These are phyloP conservation scores for Penicillium sp. DNA, from an alignment of 2,329 filamentous ascomycete genomes.

Conservation along the genomic window DNA sequence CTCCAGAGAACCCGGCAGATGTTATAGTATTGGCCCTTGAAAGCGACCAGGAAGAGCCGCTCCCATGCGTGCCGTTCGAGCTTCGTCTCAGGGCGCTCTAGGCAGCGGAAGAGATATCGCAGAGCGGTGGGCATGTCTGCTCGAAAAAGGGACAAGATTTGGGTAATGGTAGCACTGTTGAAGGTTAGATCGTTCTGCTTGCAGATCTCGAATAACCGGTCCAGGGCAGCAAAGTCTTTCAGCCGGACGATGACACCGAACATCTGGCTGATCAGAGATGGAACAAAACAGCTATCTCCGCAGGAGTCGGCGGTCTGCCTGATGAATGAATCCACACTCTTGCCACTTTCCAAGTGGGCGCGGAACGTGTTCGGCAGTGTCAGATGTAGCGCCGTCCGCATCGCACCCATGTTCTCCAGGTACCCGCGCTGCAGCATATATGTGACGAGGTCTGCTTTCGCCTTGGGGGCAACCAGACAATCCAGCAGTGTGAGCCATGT, in stretches of 20 bases:
- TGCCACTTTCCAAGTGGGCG: constrained; percentile 28
- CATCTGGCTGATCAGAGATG: constrained; percentile 32
- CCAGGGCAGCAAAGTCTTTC: constrained; percentile 21
- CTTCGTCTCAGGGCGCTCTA: too few relatives aligned
- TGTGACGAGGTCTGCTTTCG: constrained; percentile 24
- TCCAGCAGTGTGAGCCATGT: constrained; percentile 39
- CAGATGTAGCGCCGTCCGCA: too few relatives aligned
- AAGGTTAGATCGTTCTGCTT: constrained; percentile 23
- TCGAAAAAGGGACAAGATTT: too few relatives aligned
- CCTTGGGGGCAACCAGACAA: constrained; percentile 20
- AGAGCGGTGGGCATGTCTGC: too few relatives aligned
- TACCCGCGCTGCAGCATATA: constrained; percentile 29
- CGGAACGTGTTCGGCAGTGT: too few relatives aligned
- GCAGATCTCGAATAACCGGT: constrained; percentile 28
- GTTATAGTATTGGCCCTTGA: constrained; percentile 33
- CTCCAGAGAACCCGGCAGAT: constrained; percentile 41
- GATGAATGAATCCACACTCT: constrained; percentile 32
- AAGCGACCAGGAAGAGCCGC: too few relatives aligned
- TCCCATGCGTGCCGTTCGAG: too few relatives aligned
- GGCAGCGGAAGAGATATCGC: too few relatives aligned
- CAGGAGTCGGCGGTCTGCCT: constrained; percentile 30
- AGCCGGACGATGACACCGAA: constrained; percentile 25
- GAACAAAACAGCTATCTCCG: constrained; percentile 32
- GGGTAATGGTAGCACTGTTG: too few relatives aligned
- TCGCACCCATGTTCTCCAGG: too few relatives aligned